Percentiles rank a stretch among this genome's conserved stretches.
Conservation (phyloP, 768 basidiomycete genomes). For the Mycena haematopus region DNA sequence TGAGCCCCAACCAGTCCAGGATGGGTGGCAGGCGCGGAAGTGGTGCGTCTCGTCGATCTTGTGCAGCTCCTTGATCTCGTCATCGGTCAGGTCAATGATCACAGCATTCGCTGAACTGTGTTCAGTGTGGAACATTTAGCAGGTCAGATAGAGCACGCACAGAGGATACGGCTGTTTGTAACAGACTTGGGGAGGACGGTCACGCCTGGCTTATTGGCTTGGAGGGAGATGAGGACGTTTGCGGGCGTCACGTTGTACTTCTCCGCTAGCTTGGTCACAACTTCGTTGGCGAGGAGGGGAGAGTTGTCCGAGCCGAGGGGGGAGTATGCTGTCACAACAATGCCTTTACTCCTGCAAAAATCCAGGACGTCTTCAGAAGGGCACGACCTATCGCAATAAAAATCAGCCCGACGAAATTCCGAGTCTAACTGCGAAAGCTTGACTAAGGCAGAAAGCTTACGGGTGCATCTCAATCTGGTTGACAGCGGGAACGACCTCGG, state of each 20-base stretch:
- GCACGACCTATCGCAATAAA: slow-evolving; percentile 50
- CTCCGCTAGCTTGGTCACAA: slow-evolving; percentile 66
- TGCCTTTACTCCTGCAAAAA: slow-evolving; percentile 67
- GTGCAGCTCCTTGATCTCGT: slow-evolving; percentile 64
- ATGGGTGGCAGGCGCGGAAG: slow-evolving; percentile 70
- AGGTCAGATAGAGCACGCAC: slow-evolving; percentile 39
- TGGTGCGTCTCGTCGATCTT: slow-evolving; percentile 64
- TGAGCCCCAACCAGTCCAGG: slow-evolving; percentile 67
- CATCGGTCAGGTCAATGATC: slow-evolving; percentile 64
- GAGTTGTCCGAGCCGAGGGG: slow-evolving; percentile 77
- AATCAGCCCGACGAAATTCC: slow-evolving; percentile 2
- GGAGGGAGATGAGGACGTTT: slow-evolving; percentile 75
- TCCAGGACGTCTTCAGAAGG: slow-evolving; percentile 70
- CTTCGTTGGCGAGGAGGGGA: slow-evolving; percentile 65
- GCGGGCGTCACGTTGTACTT: slow-evolving; percentile 65
- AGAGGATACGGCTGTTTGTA: slow-evolving; percentile 65
- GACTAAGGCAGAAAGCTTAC: slow-evolving; percentile 41
- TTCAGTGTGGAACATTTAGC: slow-evolving; percentile 8
- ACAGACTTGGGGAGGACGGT: slow-evolving; percentile 81
- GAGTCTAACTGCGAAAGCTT: not conserved
- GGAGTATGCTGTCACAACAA: slow-evolving; percentile 79
- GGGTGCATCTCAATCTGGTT: slow-evolving; percentile 85
- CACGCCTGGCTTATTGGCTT: slow-evolving; percentile 69
- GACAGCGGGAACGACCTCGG: slow-evolving; percentile 70
- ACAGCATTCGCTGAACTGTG: slow-evolving; percentile 56